Percentiles rank a stretch among this genome's conserved stretches.
These are phyloP conservation scores for Zasmidium citrigriseum DNA, from an alignment of 2,329 filamentous ascomycete genomes.

Conservation along the genomic window DNA sequence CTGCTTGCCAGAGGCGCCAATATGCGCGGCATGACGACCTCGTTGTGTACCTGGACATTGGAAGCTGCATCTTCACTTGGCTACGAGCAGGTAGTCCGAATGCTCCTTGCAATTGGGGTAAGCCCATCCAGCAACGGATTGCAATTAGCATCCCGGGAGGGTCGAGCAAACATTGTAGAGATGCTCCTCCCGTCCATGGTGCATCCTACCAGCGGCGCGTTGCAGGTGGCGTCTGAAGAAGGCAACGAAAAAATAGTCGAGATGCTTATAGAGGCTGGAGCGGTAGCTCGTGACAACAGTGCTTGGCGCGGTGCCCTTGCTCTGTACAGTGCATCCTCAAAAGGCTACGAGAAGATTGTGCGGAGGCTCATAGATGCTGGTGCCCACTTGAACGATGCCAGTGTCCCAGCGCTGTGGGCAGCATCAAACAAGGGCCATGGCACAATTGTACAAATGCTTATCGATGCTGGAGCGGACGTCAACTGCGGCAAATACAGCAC, in stretches of 20 bases:
- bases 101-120: not conserved
- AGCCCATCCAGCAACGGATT: not conserved
- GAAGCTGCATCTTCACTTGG: no score
- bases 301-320: conserved; percentile 6
- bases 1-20: no score
- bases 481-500: conserved; percentile 10
- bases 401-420: conserved; percentile 11
- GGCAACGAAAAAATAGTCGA: conserved; percentile 15
- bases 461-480: conserved; percentile 17
- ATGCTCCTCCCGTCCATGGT: not conserved
- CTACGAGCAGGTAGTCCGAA: not conserved
- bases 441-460: conserved; percentile 16
- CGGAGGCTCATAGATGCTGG: conserved; percentile 18
- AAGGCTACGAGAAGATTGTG: conserved; percentile 3
- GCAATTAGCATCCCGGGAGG: not conserved
- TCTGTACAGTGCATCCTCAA: conserved; percentile 12
- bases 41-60: no score
- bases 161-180: not conserved
- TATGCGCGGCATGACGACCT: no score
- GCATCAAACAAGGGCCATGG: conserved; percentile 12
- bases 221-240: not conserved
- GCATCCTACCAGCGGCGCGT: not conserved
- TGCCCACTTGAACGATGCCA: conserved; percentile 15
- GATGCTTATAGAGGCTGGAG: conserved; percentile 22
- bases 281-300: no score